Evolutionary conservation across 306 rosid species (phyloP).

Genomic region (Acacia acuminata): DNA sequence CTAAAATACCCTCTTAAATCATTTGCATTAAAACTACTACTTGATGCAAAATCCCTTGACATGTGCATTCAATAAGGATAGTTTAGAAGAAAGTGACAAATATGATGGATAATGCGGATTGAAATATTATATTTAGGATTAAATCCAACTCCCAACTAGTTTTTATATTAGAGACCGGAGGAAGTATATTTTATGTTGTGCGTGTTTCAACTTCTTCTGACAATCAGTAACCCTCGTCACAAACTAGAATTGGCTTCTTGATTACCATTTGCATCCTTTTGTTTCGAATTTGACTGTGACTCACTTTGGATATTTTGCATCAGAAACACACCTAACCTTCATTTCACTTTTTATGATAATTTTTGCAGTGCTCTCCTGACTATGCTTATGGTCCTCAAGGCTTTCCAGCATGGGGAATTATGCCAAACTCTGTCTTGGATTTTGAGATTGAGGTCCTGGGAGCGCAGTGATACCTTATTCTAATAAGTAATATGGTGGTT

Average conservation of each 20-base stretch:
- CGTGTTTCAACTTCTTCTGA: neutral
- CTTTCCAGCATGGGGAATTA: constrained; percentile 91
- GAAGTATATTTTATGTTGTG: neutral
- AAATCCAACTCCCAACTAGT: too few species aligned
- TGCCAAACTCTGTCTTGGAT: constrained; percentile 74
- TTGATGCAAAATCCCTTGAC: too few species aligned
- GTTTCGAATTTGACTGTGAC: neutral
- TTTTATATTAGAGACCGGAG: too few species aligned
- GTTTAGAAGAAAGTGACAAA: too few species aligned
- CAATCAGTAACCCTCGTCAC: neutral
- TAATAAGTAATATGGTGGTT: constrained; percentile 14
- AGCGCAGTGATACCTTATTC: constrained; percentile 38
- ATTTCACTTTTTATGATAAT: constrained; percentile 25
- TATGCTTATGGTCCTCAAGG: constrained; percentile 91
- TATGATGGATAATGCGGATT: too few species aligned
- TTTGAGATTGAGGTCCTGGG: constrained; percentile 86
- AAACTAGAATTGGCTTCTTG: neutral
- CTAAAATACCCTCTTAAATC: too few species aligned
- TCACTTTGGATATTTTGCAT: neutral
- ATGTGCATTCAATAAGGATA: too few species aligned
- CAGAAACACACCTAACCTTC: neutral
- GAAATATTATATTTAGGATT: too few species aligned
- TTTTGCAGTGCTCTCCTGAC: constrained; percentile 94
- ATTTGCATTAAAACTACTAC: too few species aligned
- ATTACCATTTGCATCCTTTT: neutral